Conservation (phyloP, 345 rosid species). For the Cardiospermum halicacabum region DNA sequence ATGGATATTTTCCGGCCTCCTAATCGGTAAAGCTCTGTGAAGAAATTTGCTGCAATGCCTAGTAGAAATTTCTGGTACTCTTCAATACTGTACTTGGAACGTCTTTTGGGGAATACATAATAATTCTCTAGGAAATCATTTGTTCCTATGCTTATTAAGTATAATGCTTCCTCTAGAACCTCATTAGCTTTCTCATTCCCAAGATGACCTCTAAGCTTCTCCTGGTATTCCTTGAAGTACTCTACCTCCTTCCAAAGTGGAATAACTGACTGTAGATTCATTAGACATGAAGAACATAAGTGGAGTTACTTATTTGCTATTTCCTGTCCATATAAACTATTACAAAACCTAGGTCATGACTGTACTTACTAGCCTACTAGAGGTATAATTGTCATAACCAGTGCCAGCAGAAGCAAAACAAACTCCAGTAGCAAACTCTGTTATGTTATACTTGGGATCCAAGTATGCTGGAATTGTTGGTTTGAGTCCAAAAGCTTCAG, state of each 20-base stretch:
- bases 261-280: slow-evolving; percentile 58
- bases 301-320: not conserved
- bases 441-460: slow-evolving; percentile 54
- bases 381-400: slow-evolving; percentile 76
- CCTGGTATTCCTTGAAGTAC: slow-evolving; percentile 68
- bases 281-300: not conserved
- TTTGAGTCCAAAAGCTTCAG: slow-evolving; percentile 72
- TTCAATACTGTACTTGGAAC: slow-evolving; percentile 32
- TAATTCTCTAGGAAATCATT: slow-evolving; percentile 84
- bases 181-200: slow-evolving; percentile 50
- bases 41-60: slow-evolving; percentile 48
- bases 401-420: slow-evolving; percentile 94
- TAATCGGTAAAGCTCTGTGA: slow-evolving; percentile 46
- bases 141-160: slow-evolving; percentile 76
- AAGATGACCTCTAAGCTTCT: slow-evolving; percentile 38
- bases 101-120: slow-evolving; percentile 40
- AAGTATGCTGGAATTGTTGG: slow-evolving; percentile 66
- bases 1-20: slow-evolving; percentile 65
- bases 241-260: slow-evolving; percentile 80
- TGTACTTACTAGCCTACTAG: slow-evolving; percentile 63
- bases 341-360: not conserved
- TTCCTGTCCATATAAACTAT: not conserved
- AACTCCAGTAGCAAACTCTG: slow-evolving; percentile 75
- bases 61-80: slow-evolving; percentile 55
- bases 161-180: slow-evolving; percentile 48